Conservation (phyloP, 805 yeast species). For the Limtongia smithiae region DNA sequence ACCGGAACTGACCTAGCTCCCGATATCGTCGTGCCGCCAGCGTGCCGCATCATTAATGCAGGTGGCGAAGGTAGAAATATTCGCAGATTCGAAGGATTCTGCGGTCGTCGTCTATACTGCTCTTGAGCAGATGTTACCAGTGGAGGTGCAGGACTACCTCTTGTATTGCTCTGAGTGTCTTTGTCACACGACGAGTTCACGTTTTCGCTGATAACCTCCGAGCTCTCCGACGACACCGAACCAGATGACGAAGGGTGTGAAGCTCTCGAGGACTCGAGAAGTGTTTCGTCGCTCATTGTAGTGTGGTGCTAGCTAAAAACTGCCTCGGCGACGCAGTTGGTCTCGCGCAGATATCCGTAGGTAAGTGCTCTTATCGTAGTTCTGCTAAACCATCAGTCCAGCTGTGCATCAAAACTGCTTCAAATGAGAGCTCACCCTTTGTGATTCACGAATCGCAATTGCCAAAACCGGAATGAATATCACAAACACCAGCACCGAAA, state of each 20-base stretch:
- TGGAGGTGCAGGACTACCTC: too few relatives aligned
- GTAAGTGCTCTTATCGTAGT: not conserved
- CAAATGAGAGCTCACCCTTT: conserved; percentile 2
- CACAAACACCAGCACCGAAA: conserved; percentile 16
- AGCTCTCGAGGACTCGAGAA: too few relatives aligned
- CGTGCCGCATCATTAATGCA: not conserved
- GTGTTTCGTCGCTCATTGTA: too few relatives aligned
- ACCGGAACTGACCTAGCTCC: conserved; percentile 23
- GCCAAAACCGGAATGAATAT: conserved; percentile 17
- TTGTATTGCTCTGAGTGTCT: too few relatives aligned
- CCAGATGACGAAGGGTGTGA: too few relatives aligned
- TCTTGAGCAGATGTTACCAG: too few relatives aligned
- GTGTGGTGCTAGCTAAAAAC: too few relatives aligned
- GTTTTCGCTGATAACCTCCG: too few relatives aligned
- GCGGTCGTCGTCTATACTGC: too few relatives aligned
- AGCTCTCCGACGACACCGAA: too few relatives aligned
- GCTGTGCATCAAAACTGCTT: not conserved
- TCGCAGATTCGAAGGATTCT: conserved; percentile 5
- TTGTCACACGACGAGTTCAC: too few relatives aligned
- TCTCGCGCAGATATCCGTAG: conserved; percentile 30
- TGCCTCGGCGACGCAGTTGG: conserved; percentile 33
- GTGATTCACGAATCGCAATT: conserved; percentile 23
- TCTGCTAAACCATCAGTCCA: not conserved
- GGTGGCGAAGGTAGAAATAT: conserved; percentile 7
- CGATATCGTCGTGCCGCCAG: conserved; percentile 16